phyloP scores from a whole-genome alignment of 768 basidiomycete genomes.

The Peribolospora baueri region DNA sequence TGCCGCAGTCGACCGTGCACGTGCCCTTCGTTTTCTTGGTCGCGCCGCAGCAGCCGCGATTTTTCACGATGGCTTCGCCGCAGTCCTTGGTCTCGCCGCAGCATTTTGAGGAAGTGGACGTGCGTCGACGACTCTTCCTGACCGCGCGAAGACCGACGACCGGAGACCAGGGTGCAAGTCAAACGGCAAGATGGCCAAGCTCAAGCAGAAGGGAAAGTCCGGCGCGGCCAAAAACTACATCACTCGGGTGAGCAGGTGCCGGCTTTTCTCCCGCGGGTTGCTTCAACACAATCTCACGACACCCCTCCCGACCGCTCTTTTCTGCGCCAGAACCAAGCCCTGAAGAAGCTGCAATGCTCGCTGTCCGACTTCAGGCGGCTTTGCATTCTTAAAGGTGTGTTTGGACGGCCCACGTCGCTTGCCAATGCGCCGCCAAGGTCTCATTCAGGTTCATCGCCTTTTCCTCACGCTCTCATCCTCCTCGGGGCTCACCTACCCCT shows the following conservation, averaged over 20 bases:
- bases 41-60: no score
- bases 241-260: background rate
- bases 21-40: no score
- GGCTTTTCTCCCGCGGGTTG: background rate
- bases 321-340: conserved; percentile 61
- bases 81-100: no score
- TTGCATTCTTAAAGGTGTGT: conserved; percentile 84
- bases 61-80: no score
- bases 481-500: background rate
- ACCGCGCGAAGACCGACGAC: no score
- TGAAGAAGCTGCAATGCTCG: conserved; percentile 90
- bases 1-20: no score
- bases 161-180: no score
- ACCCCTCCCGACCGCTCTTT: background rate
- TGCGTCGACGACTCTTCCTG: no score
- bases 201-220: conserved; percentile 47
- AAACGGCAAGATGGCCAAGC: no score
- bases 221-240: conserved; percentile 72
- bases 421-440: background rate
- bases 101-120: no score
- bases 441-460: background rate
- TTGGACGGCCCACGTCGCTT: background rate
- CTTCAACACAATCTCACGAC: no score
- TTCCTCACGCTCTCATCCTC: background rate
- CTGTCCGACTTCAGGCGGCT: conserved; percentile 86